These are phyloP conservation scores for Polytrichum formosum DNA, from an alignment of 225 moss, liverwort and hornwort species.

Conservation along the genomic window DNA sequence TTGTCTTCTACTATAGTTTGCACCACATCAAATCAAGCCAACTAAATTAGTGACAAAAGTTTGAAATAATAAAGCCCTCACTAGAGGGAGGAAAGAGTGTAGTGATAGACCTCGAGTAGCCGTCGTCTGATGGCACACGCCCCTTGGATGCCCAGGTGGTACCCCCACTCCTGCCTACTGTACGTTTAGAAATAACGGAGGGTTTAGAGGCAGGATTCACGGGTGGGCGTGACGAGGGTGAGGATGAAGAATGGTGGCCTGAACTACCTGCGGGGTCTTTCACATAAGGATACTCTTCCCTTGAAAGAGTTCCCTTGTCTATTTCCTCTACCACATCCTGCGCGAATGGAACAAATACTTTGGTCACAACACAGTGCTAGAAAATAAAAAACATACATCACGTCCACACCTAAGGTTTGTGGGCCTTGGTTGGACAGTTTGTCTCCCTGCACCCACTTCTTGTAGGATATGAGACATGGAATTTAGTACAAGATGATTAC, in stretches of 20 bases:
- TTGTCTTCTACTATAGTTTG: too few relatives aligned
- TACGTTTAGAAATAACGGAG: constrained; percentile 51
- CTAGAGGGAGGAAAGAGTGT: too few relatives aligned
- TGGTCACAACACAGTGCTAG: not conserved
- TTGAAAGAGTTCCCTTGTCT: constrained; percentile 78
- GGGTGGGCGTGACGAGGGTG: constrained; percentile 35
- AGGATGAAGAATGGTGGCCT: constrained; percentile 37
- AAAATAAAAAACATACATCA: too few relatives aligned
- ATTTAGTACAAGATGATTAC: too few relatives aligned
- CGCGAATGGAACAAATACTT: constrained; percentile 1
- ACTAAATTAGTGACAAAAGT: too few relatives aligned
- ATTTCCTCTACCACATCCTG: constrained; percentile 94
- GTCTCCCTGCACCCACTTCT: too few relatives aligned
- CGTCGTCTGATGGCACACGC: constrained; percentile 47
- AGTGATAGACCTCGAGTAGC: constrained; percentile 41
- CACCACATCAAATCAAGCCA: too few relatives aligned
- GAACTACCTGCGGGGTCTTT: constrained; percentile 70
- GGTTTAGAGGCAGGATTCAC: constrained; percentile 46
- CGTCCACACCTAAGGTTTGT: too few relatives aligned
- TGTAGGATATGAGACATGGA: too few relatives aligned
- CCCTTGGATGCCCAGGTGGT: constrained; percentile 64
- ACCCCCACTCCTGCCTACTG: constrained; percentile 46
- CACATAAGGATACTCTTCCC: constrained; percentile 86
- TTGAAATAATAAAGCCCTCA: too few relatives aligned
- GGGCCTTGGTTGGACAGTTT: too few relatives aligned